Evolutionary conservation across 1,284 basidiomycete genomes (phyloP), one percentile per base, ranked within the genome.

Genomic region (Cryptococcus jaspeensis): DNA sequence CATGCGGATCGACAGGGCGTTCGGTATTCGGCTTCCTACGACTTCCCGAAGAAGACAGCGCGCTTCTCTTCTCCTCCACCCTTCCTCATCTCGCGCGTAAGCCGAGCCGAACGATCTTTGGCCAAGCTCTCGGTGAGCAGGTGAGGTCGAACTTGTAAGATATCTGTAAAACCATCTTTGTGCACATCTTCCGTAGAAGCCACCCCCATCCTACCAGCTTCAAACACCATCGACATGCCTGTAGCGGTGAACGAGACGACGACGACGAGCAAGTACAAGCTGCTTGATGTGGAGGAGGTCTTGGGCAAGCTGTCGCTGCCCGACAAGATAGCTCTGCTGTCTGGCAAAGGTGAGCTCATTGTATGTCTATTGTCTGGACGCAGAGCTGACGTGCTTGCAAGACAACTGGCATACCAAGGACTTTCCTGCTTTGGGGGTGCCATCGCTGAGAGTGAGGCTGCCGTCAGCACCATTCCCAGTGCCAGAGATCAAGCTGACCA

Each of bases 241-340:
- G 52, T 54, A 54, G 52, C 52, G 15, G 40, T 53, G 18, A n/a
- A 13, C 28, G 25, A 32, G 28, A 32, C 5, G 16, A 18, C 42
- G 18, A 13, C 44, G 43, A 18, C 13, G 28, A 41, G 18, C 35
- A 53, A 28, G 37, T 13, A 16, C 35, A 39, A 47, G 20, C 23
- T 40, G 43, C 32, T 54, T 13, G 52, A 54, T 35, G 45, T 54
- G 12, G 52, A 54, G 41, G 56, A 60, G 13, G 41, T 65, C 6
- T 44, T 68, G 12, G 48, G 51, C 15, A 23, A 58, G 55, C 42
- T 68, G 42, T 64, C 60, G 9, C 13, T 51, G 22, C 55, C 62
- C 15, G 71, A 73, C 62, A 73, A 73, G 66, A 51, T 69, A 46
- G 52, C 58, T 2, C 49, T 73, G 13, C 53, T 71, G 18, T 61